These are phyloP conservation scores for Trypanosoma brucei DNA, from an alignment of 208 protist genomes.

Conservation along the genomic window DNA sequence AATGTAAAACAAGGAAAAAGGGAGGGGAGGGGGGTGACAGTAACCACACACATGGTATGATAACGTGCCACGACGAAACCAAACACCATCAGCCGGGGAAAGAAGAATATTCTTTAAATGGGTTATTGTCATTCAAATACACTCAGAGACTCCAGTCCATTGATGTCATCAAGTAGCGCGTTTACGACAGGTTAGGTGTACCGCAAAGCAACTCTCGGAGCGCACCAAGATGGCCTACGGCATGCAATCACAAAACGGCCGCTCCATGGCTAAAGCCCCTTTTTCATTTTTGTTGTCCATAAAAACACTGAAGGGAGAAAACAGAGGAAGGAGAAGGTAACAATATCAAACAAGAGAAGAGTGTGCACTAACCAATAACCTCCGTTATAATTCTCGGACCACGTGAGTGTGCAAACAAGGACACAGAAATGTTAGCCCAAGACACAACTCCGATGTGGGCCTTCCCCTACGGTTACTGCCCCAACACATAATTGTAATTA, in stretches of 20 bases:
- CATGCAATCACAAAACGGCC: slow-evolving; percentile 2
- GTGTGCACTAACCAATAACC: background rate
- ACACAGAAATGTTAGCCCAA: slow-evolving; percentile 7
- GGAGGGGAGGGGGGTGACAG: background rate
- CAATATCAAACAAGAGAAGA: slow-evolving; percentile 3
- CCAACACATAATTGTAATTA: background rate
- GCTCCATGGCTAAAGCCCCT: slow-evolving; percentile 20
- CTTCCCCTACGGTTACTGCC: background rate
- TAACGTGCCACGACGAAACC: background rate
- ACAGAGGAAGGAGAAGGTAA: background rate
- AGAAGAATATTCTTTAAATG: slow-evolving; percentile 25
- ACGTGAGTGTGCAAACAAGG: slow-evolving; percentile 25
- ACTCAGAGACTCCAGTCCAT: slow-evolving; percentile 26
- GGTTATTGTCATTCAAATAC: slow-evolving; percentile 16
- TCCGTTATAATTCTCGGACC: slow-evolving; percentile 5
- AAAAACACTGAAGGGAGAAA: background rate
- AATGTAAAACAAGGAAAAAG: background rate
- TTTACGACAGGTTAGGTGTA: too few species aligned
- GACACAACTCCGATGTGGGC: slow-evolving; percentile 32
- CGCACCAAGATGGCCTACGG: slow-evolving; percentile 26
- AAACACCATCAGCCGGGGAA: slow-evolving; percentile 21
- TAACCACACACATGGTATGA: too few species aligned
- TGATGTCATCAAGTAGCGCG: slow-evolving; percentile 13
- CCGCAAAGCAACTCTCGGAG: slow-evolving; percentile 4
- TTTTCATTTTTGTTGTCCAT: background rate